phyloP scores from a whole-genome alignment of 1,284 basidiomycete genomes.

The Moniliella sp. region DNA sequence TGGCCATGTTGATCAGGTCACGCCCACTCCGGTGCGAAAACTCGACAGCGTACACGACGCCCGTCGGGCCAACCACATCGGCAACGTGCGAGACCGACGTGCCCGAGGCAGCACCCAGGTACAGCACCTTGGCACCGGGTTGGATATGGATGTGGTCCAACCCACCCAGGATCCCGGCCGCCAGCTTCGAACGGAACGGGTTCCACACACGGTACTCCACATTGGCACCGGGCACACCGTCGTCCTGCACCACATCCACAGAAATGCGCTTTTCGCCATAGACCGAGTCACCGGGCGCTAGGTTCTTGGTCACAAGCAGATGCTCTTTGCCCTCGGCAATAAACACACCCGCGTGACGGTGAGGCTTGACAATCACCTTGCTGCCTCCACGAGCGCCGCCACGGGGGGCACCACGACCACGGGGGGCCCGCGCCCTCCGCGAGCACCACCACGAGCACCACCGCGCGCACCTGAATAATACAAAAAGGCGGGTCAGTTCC shows the following conservation, averaged over 20 bases:
- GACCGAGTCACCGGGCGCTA: slow-evolving; percentile 87
- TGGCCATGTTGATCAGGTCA: slow-evolving; percentile 97
- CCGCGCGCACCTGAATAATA: slow-evolving; percentile 11
- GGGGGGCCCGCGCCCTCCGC: slow-evolving; percentile 26
- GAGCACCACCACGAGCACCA: slow-evolving; percentile 6
- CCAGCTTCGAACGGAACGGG: slow-evolving; percentile 89
- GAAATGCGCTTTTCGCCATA: slow-evolving; percentile 70
- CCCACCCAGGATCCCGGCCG: slow-evolving; percentile 85
- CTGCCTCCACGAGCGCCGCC: slow-evolving; percentile 49
- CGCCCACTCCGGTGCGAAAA: slow-evolving; percentile 89
- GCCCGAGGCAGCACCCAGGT: slow-evolving; percentile 83
- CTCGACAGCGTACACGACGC: slow-evolving; percentile 91
- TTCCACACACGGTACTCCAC: slow-evolving; percentile 98
- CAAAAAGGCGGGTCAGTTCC: slow-evolving; percentile 3
- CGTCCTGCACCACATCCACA: slow-evolving; percentile 45
- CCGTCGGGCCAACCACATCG: slow-evolving; percentile 89
- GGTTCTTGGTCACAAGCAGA: slow-evolving; percentile 87
- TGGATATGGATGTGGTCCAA: slow-evolving; percentile 79
- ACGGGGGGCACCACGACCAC: slow-evolving; percentile 15
- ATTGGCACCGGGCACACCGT: slow-evolving; percentile 45
- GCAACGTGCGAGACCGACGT: slow-evolving; percentile 96
- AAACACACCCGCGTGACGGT: slow-evolving; percentile 68
- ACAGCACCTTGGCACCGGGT: slow-evolving; percentile 86
- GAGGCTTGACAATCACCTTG: slow-evolving; percentile 63
- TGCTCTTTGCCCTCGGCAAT: slow-evolving; percentile 54